phyloP scores from a whole-genome alignment of 805 yeast genomes.

The Candida cerambycidarum region DNA sequence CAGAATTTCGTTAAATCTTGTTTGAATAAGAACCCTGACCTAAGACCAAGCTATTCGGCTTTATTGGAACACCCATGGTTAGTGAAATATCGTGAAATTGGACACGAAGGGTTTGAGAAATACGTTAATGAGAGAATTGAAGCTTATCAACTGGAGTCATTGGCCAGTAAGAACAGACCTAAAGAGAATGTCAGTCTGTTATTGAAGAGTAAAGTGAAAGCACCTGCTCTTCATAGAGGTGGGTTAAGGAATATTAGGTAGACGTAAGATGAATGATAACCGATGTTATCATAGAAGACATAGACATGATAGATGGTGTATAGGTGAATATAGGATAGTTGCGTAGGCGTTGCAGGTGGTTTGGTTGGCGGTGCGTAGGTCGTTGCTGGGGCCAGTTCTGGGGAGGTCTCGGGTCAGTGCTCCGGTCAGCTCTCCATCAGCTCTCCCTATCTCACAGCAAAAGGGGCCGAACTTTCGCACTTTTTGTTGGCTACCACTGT shows the following conservation, averaged over 20 bases:
- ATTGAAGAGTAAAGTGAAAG: conserved; percentile 38
- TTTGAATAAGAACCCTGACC: conserved; percentile 74
- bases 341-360: no score
- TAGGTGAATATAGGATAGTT: not conserved
- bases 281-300: no score
- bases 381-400: no score
- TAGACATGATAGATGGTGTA: not conserved
- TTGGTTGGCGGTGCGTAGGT: no score
- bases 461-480: no score
- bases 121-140: conserved; percentile 24
- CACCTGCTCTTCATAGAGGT: conserved; percentile 46
- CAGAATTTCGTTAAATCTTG: conserved; percentile 76
- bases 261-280: no score
- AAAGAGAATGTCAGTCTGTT: conserved; percentile 40
- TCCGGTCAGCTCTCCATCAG: no score
- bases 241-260: conserved; percentile 24
- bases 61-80: conserved; percentile 87
- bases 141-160: conserved; percentile 14
- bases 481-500: no score
- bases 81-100: conserved; percentile 37
- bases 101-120: conserved; percentile 8
- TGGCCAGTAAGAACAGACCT: conserved; percentile 17
- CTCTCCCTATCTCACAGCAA: no score
- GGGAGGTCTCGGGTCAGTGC: no score
- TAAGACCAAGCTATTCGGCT: conserved; percentile 77